Evolutionary conservation across 2,329 filamentous ascomycete species (phyloP).

Genomic region (Thielaviopsis musarum): DNA sequence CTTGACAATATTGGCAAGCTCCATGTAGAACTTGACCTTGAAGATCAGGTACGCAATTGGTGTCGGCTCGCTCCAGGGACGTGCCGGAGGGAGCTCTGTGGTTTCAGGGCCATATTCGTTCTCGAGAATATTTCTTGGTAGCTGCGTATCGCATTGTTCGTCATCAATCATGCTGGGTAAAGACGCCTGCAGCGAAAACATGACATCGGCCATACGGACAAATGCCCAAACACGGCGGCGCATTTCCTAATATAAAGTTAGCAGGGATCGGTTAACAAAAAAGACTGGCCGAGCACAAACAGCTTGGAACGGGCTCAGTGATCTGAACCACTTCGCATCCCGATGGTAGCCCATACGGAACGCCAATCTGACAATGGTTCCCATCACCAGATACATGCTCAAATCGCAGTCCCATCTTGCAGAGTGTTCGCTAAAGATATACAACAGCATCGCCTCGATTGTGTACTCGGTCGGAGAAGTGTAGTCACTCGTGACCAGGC

Average conservation of each 20-base stretch:
- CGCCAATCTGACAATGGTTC: constrained; percentile 38
- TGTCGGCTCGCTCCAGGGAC: constrained; percentile 53
- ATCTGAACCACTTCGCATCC: constrained; percentile 57
- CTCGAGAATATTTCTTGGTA: constrained; percentile 66
- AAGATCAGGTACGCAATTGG: constrained; percentile 65
- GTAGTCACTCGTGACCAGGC: constrained; percentile 59
- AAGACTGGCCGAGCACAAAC: constrained; percentile 23
- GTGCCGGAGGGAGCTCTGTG: constrained; percentile 47
- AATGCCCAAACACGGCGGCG: constrained; percentile 51
- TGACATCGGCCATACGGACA: constrained; percentile 54
- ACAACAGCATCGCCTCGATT: constrained; percentile 62
- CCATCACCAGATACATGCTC: constrained; percentile 42
- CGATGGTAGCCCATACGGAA: constrained; percentile 63
- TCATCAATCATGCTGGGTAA: constrained; percentile 53
- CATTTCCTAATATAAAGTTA: constrained; percentile 40
- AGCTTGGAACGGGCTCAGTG: constrained; percentile 55
- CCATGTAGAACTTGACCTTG: constrained; percentile 49
- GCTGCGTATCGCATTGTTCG: constrained; percentile 56
- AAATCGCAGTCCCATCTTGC: constrained; percentile 58
- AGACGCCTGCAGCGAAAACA: constrained; percentile 62
- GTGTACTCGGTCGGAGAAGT: constrained; percentile 59
- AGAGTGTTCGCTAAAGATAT: constrained; percentile 59
- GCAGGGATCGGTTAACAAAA: not conserved
- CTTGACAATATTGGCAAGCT: constrained; percentile 58
- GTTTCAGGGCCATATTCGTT: constrained; percentile 59